Evolutionary conservation across 2,329 filamentous ascomycete genomes (phyloP).

Genomic region (Penicillium corylophilum): DNA sequence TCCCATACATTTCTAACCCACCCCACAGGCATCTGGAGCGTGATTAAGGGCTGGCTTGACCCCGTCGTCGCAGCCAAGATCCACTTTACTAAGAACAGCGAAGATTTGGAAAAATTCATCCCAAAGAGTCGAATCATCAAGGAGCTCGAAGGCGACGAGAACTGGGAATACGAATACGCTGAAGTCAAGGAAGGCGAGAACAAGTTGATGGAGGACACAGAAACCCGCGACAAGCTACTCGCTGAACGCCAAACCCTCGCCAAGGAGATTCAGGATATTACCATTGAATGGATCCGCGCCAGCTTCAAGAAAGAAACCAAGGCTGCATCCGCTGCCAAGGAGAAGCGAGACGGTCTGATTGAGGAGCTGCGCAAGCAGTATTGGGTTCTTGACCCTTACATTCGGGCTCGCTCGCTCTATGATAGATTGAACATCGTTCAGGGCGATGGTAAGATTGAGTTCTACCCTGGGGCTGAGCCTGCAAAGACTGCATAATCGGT

Average conservation of each 20-base stretch:
- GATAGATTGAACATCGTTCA: constrained; percentile 75
- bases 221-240: constrained; percentile 63
- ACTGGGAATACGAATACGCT: constrained; percentile 78
- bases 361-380: constrained; percentile 70
- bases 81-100: constrained; percentile 80
- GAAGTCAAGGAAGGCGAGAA: constrained; percentile 79
- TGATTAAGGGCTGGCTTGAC: constrained; percentile 94
- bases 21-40: constrained; percentile 78
- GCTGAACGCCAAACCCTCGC: constrained; percentile 65
- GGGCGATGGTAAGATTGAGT: constrained; percentile 66
- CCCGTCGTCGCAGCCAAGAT: constrained; percentile 94
- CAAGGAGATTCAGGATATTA: constrained; percentile 70
- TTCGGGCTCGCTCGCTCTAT: constrained; percentile 79
- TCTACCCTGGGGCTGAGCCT: constrained; percentile 56
- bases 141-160: constrained; percentile 81
- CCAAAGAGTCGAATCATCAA: constrained; percentile 68
- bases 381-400: constrained; percentile 85
- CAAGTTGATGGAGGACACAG: constrained; percentile 66
- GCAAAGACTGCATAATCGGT: constrained; percentile 8
- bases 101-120: constrained; percentile 78
- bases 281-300: constrained; percentile 70
- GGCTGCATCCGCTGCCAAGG: constrained; percentile 53
- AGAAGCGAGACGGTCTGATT: constrained; percentile 62
- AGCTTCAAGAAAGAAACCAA: constrained; percentile 45
- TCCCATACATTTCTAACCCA: constrained; percentile 3